phyloP scores from a whole-genome alignment of 2,329 filamentous ascomycete species.

The Ascochyta koolunga region DNA sequence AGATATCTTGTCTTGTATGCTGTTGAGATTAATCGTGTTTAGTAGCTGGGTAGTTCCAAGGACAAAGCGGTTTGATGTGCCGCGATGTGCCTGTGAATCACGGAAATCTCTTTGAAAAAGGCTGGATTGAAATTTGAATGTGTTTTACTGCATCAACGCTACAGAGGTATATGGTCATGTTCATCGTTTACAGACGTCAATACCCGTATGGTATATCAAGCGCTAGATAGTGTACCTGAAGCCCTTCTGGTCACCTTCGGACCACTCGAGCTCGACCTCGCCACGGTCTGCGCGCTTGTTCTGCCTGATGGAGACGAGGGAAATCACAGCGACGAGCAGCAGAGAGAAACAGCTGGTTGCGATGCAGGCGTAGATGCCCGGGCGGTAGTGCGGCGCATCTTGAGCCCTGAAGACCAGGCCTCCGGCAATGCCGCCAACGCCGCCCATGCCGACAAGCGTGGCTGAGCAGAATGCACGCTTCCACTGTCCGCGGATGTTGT shows the following conservation, averaged over 20 bases:
- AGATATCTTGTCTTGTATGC: no score
- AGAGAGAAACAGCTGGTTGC: constrained; percentile 47
- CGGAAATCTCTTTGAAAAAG: no score
- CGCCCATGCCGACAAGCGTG: constrained; percentile 76
- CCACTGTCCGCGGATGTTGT: constrained; percentile 89
- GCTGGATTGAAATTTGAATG: background rate
- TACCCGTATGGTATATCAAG: background rate
- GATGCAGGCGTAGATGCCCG: constrained; percentile 49
- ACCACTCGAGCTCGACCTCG: constrained; percentile 50
- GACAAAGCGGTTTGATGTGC: background rate
- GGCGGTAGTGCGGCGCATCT: constrained; percentile 43
- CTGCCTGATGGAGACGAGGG: constrained; percentile 39
- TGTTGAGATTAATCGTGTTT: constrained; percentile 4
- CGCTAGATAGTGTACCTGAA: constrained; percentile 43
- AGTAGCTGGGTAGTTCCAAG: background rate
- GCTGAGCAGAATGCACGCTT: constrained; percentile 82
- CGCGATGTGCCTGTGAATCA: background rate
- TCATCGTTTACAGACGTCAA: background rate
- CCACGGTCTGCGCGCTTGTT: constrained; percentile 51
- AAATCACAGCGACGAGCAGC: constrained; percentile 41
- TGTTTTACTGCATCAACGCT: background rate
- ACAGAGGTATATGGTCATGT: background rate
- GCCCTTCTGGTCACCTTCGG: constrained; percentile 41
- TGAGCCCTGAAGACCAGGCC: constrained; percentile 68
- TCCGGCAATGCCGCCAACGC: constrained; percentile 78